A percentile compares a stretch with the other conserved stretches of the same genome.
phyloP scores from a whole-genome alignment of 1,139 yeast species.

The Meyerozyma athensensis region DNA sequence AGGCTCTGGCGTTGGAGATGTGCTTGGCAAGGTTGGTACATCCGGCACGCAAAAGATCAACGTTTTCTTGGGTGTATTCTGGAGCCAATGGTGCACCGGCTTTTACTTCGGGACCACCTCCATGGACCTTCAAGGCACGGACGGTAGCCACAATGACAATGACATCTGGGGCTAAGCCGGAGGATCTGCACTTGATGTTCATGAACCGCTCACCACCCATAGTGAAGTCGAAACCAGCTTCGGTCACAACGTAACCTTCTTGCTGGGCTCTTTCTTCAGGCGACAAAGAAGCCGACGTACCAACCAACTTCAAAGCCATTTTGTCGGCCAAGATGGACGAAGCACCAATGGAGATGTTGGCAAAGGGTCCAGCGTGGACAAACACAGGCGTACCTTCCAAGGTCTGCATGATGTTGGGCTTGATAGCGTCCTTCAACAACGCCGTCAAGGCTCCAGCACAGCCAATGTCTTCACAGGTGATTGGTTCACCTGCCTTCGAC shows the following conservation, averaged over 20 bases:
- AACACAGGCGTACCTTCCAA: slow-evolving; percentile 82
- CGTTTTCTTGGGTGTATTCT: slow-evolving; percentile 63
- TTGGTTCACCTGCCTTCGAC: slow-evolving; percentile 55
- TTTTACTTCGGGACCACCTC: slow-evolving; percentile 81
- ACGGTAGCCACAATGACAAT: slow-evolving; percentile 78
- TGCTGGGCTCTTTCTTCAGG: slow-evolving; percentile 52
- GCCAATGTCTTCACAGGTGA: slow-evolving; percentile 76
- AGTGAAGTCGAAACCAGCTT: slow-evolving; percentile 82
- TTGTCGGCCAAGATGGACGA: slow-evolving; percentile 77
- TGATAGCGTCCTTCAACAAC: slow-evolving; percentile 71
- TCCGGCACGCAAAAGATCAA: slow-evolving; percentile 60
- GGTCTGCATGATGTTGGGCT: slow-evolving; percentile 82
- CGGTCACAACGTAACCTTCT: slow-evolving; percentile 72
- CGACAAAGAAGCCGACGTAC: slow-evolving; percentile 41
- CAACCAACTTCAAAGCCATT: slow-evolving; percentile 56
- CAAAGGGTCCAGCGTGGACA: slow-evolving; percentile 85
- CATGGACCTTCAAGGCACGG: slow-evolving; percentile 75
- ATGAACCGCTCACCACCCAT: slow-evolving; percentile 88
- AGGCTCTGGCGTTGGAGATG: slow-evolving; percentile 63
- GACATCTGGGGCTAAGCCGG: slow-evolving; percentile 67
- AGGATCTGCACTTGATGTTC: slow-evolving; percentile 74
- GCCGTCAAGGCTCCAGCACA: slow-evolving; percentile 82
- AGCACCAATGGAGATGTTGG: slow-evolving; percentile 81
- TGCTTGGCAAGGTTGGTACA: slow-evolving; percentile 73
- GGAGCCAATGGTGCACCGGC: slow-evolving; percentile 73